Evolutionary conservation across 2,329 filamentous ascomycete genomes (phyloP), one percentile per base, ranked within the genome.

Genomic region (Geosmithia putterillii): DNA sequence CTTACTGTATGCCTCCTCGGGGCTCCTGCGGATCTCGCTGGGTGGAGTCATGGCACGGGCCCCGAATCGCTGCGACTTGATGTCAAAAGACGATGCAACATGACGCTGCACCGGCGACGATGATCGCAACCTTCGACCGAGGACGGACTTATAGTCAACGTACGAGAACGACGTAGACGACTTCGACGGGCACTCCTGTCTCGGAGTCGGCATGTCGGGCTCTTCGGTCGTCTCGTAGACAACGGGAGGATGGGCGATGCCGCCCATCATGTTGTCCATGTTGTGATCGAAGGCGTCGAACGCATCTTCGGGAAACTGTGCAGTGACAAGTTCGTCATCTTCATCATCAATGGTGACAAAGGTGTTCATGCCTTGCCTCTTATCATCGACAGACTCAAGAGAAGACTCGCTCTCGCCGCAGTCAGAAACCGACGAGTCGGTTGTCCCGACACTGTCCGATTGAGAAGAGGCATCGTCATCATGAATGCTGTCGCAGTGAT

Each of bases 381-480:
- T 50, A 42, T 59, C 57, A 32, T 58, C 52, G 21, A 50, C 48
- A 32, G 55, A 53, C 37, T 59, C 59, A 45, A 59, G 52, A 28
- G 60, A 54, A 40, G 59, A 59, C 32, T 50, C 56, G 19, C 56
- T 60, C 46, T 71, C 67, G 19, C 61, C 63, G 9, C 65, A 58
- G 43, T 73, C 69, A 15, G 67, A 70, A 21, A 68, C 57, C 2
- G 68, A 70, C 2, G 65, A 64, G 21, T 60, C 59, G 32, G 64
- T 60, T 2, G 65, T 65, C 44, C 69, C 66, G 23, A 62, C 57
- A 34, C 65, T 67, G 36, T 68, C 66, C 28, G 62, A 65, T 47
- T 69, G 66, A 14, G 68, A 71, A 34, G 59, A 59, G 44, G 69
- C 67, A 34, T 67, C 64, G 45, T 63, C 59, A 35, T 63, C 54